These are phyloP conservation scores for Alternaria triticina DNA, from an alignment of 2,329 filamentous ascomycete species.

Conservation along the genomic window DNA sequence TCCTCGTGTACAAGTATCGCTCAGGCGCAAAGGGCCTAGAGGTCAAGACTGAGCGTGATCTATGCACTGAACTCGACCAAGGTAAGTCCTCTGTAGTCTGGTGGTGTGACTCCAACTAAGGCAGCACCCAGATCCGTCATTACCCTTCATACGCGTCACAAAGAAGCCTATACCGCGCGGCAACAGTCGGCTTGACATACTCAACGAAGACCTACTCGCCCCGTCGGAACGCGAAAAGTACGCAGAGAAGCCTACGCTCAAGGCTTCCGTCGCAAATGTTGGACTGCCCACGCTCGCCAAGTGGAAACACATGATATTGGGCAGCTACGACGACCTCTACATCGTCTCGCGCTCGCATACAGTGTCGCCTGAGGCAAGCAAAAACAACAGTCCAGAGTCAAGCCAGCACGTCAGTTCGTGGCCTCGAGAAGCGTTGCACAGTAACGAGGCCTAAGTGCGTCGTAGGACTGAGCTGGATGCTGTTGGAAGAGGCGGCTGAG, in stretches of 20 bases:
- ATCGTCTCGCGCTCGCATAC: constrained; percentile 54
- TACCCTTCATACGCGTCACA: constrained; percentile 52
- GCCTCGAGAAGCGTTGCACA: constrained; percentile 34
- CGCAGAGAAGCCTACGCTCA: constrained; percentile 54
- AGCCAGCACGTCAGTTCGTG: constrained; percentile 49
- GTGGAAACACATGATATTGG: constrained; percentile 55
- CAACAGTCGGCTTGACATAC: constrained; percentile 55
- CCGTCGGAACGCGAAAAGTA: constrained; percentile 46
- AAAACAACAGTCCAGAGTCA: constrained; percentile 47
- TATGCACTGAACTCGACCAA: constrained; percentile 49
- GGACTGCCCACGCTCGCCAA: constrained; percentile 54
- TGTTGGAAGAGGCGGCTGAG: not conserved
- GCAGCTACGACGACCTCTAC: constrained; percentile 56
- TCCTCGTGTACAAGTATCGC: constrained; percentile 56
- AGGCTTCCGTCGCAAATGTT: constrained; percentile 56
- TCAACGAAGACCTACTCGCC: constrained; percentile 52
- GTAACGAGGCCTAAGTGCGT: constrained; percentile 14
- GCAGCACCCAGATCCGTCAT: constrained; percentile 48
- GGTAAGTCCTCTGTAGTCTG: constrained; percentile 30
- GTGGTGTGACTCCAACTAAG: not conserved
- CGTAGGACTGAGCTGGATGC: not conserved
- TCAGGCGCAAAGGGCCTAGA: constrained; percentile 48
- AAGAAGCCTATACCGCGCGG: constrained; percentile 55
- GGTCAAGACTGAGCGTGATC: constrained; percentile 53
- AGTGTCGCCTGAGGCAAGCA: constrained; percentile 43